Conservation (phyloP, 2,329 filamentous ascomycete genomes). For the Colletotrichum orchidophilum region DNA sequence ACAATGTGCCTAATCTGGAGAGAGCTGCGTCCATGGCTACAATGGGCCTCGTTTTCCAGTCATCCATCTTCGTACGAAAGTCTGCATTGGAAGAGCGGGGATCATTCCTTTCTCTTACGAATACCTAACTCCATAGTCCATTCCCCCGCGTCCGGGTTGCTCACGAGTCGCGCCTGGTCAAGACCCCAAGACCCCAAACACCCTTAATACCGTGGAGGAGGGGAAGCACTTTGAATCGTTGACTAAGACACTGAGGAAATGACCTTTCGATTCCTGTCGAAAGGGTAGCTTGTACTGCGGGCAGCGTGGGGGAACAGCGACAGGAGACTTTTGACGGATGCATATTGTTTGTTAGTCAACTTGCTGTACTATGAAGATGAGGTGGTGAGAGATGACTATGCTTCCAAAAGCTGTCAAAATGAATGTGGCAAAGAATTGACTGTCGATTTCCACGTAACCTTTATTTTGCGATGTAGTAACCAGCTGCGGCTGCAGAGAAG, state of each 20-base stretch:
- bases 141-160: background rate
- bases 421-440: too few relatives aligned
- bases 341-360: background rate
- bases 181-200: background rate
- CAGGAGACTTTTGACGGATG: background rate
- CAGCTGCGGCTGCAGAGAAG: too few relatives aligned
- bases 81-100: background rate
- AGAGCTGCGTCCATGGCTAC: slow-evolving; percentile 6
- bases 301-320: background rate
- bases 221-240: background rate
- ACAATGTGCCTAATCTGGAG: slow-evolving; percentile 7
- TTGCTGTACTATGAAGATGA: too few relatives aligned
- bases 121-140: background rate
- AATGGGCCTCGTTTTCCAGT: background rate
- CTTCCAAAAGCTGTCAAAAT: too few relatives aligned
- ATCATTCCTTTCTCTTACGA: background rate
- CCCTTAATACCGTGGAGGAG: background rate
- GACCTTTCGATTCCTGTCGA: background rate
- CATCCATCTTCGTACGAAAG: background rate
- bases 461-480: too few relatives aligned
- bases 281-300: background rate
- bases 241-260: background rate
- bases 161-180: background rate
- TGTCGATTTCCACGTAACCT: too few relatives aligned
- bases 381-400: too few relatives aligned